These are phyloP conservation scores for Ceratobasidium sp. DNA, from an alignment of 1,284 basidiomycete genomes.

Conservation along the genomic window DNA sequence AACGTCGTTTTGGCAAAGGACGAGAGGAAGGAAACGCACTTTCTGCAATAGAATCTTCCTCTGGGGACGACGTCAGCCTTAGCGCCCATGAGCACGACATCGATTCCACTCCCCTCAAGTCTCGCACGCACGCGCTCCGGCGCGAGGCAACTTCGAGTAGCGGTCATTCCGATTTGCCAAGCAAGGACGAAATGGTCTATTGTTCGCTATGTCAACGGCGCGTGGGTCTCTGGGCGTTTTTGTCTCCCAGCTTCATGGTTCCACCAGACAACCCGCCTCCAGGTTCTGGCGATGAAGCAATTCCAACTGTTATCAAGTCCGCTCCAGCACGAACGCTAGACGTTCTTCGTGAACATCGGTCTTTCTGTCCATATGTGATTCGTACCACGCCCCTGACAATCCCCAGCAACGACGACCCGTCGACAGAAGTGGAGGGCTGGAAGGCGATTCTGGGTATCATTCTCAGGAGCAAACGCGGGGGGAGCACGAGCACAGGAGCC, in stretches of 20 bases:
- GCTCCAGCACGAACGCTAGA: constrained; percentile 48
- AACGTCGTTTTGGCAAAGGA: constrained; percentile 33
- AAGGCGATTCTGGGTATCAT: constrained; percentile 61
- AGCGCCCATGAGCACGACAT: constrained; percentile 35
- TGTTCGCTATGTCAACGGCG: constrained; percentile 76
- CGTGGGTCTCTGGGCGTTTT: constrained; percentile 77
- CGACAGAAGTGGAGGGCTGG: constrained; percentile 70
- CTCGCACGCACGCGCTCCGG: constrained; percentile 19
- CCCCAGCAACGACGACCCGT: constrained; percentile 34
- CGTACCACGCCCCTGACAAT: constrained; percentile 70
- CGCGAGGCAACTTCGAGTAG: constrained; percentile 14
- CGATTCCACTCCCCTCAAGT: constrained; percentile 42
- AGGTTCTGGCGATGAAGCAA: constrained; percentile 5
- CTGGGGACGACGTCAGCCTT: constrained; percentile 45
- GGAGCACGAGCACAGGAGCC: not conserved
- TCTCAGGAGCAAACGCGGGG: constrained; percentile 18
- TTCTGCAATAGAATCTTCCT: constrained; percentile 34
- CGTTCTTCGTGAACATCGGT: constrained; percentile 76
- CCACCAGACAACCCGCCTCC: constrained; percentile 45
- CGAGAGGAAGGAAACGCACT: constrained; percentile 23
- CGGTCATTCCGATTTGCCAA: constrained; percentile 16
- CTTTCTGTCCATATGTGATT: constrained; percentile 80
- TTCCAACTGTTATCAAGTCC: not conserved
- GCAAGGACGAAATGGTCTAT: constrained; percentile 57
- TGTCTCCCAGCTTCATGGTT: constrained; percentile 47